Percentiles rank a stretch among this genome's conserved stretches.
Evolutionary conservation across 106 monocot genomes (phyloP).

Genomic region (Triglochin maritima): DNA sequence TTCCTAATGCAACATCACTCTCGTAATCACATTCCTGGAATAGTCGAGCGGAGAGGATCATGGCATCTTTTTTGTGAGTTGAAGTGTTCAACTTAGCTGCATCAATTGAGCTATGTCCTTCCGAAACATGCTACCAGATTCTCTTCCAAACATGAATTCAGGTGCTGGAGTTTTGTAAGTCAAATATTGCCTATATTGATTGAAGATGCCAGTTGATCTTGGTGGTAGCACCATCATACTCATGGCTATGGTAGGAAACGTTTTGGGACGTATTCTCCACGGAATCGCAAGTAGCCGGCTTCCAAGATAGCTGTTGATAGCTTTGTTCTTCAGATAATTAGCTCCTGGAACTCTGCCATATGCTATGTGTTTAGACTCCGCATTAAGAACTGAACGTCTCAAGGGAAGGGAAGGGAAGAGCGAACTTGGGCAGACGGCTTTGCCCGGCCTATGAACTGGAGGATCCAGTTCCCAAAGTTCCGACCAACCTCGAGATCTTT

Average conservation of each 20-base stretch:
- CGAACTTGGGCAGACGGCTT: conserved; percentile 82
- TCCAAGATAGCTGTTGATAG: conserved; percentile 10
- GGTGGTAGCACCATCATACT: conserved; percentile 32
- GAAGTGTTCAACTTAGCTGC: background rate
- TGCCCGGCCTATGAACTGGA: conserved; percentile 64
- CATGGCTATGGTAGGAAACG: conserved; percentile 30
- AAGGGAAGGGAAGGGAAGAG: conserved; percentile 1
- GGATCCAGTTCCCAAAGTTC: conserved; percentile 69
- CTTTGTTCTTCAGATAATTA: conserved; percentile 11
- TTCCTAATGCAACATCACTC: background rate
- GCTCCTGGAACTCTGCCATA: conserved; percentile 5
- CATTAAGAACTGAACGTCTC: background rate
- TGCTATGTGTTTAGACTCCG: conserved; percentile 6
- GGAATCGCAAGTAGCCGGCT: conserved; percentile 32
- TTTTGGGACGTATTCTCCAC: conserved; percentile 31
- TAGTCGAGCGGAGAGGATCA: background rate
- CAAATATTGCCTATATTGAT: conserved; percentile 13
- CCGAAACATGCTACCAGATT: conserved; percentile 39
- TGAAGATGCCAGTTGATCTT: background rate
- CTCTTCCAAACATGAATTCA: conserved; percentile 1
- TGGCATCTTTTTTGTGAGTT: background rate
- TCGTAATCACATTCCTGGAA: background rate
- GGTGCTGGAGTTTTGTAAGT: background rate
- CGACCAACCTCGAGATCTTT: conserved; percentile 73
- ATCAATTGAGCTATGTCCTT: conserved; percentile 57